Evolutionary conservation across 768 basidiomycete species (phyloP).

Genomic region (Tulasnella calospora): DNA sequence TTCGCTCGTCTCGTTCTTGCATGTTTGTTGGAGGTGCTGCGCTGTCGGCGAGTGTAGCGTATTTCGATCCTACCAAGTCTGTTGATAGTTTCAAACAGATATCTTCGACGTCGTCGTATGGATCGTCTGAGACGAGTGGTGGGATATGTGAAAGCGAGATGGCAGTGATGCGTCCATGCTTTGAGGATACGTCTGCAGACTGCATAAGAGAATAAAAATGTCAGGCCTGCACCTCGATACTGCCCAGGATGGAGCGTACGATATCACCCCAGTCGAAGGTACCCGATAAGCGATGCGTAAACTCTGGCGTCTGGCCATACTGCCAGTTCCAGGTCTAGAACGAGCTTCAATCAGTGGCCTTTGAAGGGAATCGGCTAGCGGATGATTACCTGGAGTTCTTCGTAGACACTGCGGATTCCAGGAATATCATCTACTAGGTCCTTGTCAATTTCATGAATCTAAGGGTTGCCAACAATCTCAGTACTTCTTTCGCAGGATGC

Average conservation of each 20-base stretch:
- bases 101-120: constrained; percentile 12
- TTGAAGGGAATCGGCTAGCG: neutral
- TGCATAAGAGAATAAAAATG: constrained; percentile 29
- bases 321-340: constrained; percentile 88
- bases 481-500: neutral
- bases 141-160: constrained; percentile 3
- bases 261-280: constrained; percentile 41
- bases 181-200: constrained; percentile 52
- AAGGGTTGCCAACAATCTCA: neutral
- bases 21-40: neutral
- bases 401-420: constrained; percentile 43
- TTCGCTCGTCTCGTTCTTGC: neutral
- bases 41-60: constrained; percentile 18
- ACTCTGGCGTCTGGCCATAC: constrained; percentile 91
- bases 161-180: constrained; percentile 55
- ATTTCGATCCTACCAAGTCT: constrained; percentile 24
- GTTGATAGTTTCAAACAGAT: constrained; percentile 12
- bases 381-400: constrained; percentile 61
- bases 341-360: neutral
- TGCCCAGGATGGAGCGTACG: constrained; percentile 37
- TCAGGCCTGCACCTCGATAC: neutral
- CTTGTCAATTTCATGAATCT: constrained; percentile 11
- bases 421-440: constrained; percentile 44
- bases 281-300: constrained; percentile 55
- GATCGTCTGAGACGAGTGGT: neutral